Evolutionary conservation across 2,329 filamentous ascomycete species (phyloP), one percentile per base, ranked within the genome.

Genomic region (Dothiorella sarmentorum): DNA sequence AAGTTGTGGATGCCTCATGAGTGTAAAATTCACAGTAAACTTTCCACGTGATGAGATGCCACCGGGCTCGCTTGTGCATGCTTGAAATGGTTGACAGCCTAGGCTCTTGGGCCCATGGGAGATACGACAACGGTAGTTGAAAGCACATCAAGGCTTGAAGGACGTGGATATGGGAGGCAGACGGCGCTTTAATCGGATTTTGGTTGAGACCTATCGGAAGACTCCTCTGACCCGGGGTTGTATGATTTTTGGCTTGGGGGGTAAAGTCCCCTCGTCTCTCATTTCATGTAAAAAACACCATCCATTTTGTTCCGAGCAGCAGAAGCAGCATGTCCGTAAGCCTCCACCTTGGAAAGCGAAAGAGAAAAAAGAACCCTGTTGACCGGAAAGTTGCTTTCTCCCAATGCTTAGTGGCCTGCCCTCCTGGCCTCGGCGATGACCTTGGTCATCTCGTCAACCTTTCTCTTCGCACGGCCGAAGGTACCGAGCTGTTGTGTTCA

Each of bases 401-500:
- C 33, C 29, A 24, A 33, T 51, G 51, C 47, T 83, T 87, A 88
- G 80, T 87, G 85, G 78, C 80, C 86, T 64, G 85, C 81, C 76
- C 87, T 84, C 81, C 93, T 92, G 76, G 92, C 88, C 84, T 97
- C 94, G 74, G 93, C 91, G 77, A 99, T 99, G 80, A 99, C 90
- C 74, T 90, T 87, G 82, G 91, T 90, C 82, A 99, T 91, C 84
- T 97, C 93, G 78, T 99, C 94, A 70, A 99, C 94, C 93, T 99
- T 99, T 78, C 85, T 88, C 93, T 99, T 99, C 76, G 93, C 93
- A 80, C 94, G 93, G 76, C 90, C 90, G 81, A 97, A 97, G 72
- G 94, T 97, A 78, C 94, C 94, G 84, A 99, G 92, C 89, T 94
- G 61, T 62, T 13, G 13, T 9, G 20, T 10, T 5, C 5, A 5